Base-by-base conservation (phyloP, 345 rosid genomes). In the Rhizophora apiculata region DNA sequence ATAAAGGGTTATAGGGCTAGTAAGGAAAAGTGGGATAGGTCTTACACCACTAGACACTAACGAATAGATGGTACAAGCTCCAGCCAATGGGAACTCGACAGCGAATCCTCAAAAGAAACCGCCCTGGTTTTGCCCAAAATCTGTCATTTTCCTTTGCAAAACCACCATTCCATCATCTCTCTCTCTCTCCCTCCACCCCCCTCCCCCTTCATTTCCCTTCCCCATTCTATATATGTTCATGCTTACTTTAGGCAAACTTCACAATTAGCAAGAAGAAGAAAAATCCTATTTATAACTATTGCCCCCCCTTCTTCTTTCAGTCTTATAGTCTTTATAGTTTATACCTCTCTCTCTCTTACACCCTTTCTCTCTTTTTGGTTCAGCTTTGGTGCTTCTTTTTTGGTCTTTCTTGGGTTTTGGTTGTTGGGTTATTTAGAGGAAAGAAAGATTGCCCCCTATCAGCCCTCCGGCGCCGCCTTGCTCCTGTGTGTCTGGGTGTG, bases 371-470 rank as follows among this genome's bases (percentile, higher is more conserved):
- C 30, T 53, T 59, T 54, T 32, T 37, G 27, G 37, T 19, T 31
- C 34, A 13, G 20, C 26, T 52, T 57, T 24, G 62, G 79, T 54
- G 64, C 67, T 68, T 59, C 57, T 60, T 62, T 49, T 71, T 69
- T 48, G 60, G 30, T 56, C 62, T 64, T 68, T 68, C 57, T 74
- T 70, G 78, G 76, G 74, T 66, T 56, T 67, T 46, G 71, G 58
- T 75, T 78, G 86, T 79, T 77, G 78, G 85, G 82, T 66, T 72
- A 58, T 76, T 79, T 84, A 73, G 64, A 74, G 77, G 68, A 31
- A 56, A 62, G 36, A 66, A 37, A 52, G 22, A 52, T 56, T 56
- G 60, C 49, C 18, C 49, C 18, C 49, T 43, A 19, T 9, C 19
- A 13, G 18, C 16, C 49, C 49, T 13, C 49, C 49, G 18, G 49